Conservation (phyloP, 345 rosid species). For the Brassica carinata region DNA sequence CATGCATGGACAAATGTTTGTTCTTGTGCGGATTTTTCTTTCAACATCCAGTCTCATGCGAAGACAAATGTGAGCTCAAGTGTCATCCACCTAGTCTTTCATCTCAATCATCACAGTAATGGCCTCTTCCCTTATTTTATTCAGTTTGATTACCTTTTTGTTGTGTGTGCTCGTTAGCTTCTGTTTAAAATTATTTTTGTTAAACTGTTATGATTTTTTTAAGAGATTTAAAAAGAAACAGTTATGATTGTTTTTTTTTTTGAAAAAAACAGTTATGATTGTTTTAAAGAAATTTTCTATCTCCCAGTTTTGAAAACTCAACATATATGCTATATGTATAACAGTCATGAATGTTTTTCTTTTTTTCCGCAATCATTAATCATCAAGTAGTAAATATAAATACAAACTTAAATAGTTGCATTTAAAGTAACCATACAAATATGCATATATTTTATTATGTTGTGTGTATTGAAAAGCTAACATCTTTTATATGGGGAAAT, state of each 20-base stretch:
- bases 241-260: neutral
- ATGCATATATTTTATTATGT: neutral
- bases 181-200: neutral
- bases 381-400: neutral
- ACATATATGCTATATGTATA: neutral
- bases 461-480: neutral
- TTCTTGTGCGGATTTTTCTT: neutral
- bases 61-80: neutral
- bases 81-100: neutral
- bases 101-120: neutral
- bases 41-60: neutral
- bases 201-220: neutral
- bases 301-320: neutral
- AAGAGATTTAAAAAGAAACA: neutral
- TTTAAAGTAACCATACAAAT: neutral
- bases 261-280: too few relatives aligned
- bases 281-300: neutral
- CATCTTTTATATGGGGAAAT: neutral
- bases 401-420: neutral
- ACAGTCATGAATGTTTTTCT: neutral
- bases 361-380: neutral
- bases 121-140: neutral
- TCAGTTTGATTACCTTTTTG: neutral
- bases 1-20: neutral
- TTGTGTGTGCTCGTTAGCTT: neutral